phyloP scores from a whole-genome alignment of 169 alveolate genomes.

The Babesia bigemina region DNA sequence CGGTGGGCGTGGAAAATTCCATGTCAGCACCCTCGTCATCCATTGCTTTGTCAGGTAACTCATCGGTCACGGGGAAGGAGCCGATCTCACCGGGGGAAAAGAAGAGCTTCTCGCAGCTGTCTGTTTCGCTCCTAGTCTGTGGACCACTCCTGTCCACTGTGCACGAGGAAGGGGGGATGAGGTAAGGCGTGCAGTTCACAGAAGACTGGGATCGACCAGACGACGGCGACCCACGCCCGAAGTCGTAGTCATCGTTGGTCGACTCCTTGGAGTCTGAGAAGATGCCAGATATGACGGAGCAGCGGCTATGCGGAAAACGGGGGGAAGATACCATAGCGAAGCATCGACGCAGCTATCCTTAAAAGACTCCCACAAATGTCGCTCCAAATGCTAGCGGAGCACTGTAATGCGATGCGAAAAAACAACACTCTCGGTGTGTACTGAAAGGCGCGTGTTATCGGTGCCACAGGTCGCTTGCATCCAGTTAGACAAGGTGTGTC shows the following conservation, averaged over 20 bases:
- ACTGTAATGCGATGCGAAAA: no score
- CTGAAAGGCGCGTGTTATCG: neutral
- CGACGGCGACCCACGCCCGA: conserved; percentile 1
- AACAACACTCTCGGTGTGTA: neutral
- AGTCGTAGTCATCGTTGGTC: conserved; percentile 18
- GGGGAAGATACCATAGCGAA: conserved; percentile 12
- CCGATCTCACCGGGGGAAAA: no score
- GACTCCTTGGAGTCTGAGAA: conserved; percentile 17
- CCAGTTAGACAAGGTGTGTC: neutral
- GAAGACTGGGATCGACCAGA: conserved; percentile 11
- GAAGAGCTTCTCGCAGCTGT: neutral
- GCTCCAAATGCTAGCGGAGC: neutral
- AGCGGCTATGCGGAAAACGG: neutral
- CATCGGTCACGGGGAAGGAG: no score
- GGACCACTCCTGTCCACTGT: neutral
- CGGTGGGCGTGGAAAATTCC: no score
- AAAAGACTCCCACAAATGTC: neutral
- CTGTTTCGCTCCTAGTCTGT: neutral
- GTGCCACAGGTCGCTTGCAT: neutral
- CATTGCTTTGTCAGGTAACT: no score
- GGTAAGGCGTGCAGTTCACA: conserved; percentile 18
- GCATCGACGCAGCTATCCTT: neutral
- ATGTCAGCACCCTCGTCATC: no score
- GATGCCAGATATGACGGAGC: conserved; percentile 4
- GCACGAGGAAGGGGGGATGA: conserved; percentile 11